These are phyloP conservation scores for Eustoma russellianum DNA, from an alignment of 257 asterid species.

Conservation along the genomic window DNA sequence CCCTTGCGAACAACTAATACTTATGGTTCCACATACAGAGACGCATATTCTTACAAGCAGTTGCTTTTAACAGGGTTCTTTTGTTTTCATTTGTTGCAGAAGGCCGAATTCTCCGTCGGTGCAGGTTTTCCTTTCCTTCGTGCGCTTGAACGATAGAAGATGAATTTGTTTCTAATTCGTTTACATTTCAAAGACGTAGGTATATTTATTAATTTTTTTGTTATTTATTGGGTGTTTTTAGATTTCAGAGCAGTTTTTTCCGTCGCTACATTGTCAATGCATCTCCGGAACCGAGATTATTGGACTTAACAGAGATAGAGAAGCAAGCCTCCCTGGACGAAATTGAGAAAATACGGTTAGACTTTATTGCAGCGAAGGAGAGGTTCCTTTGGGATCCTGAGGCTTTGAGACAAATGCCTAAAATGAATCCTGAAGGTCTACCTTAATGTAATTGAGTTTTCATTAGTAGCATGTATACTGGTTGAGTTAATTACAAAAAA, in stretches of 20 bases:
- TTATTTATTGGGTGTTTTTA: constrained; percentile 13
- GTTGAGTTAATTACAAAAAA: no score
- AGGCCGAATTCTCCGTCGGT: constrained; percentile 16
- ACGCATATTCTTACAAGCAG: background rate
- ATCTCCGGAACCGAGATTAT: constrained; percentile 26
- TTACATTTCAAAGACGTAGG: background rate
- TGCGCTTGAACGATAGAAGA: background rate
- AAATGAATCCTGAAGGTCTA: constrained; percentile 72
- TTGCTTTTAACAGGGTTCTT: constrained; percentile 3
- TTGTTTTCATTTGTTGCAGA: constrained; percentile 29
- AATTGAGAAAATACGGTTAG: constrained; percentile 46
- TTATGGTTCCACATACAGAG: background rate
- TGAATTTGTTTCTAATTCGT: background rate
- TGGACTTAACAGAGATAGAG: constrained; percentile 36
- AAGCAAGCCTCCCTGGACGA: constrained; percentile 35
- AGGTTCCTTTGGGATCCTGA: constrained; percentile 63
- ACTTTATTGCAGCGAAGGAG: constrained; percentile 55
- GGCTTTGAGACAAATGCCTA: constrained; percentile 59
- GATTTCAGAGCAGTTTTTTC: constrained; percentile 24
- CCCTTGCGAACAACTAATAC: background rate
- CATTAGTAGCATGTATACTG: background rate
- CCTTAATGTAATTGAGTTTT: background rate
- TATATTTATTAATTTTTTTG: background rate
- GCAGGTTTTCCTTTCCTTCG: constrained; percentile 14
- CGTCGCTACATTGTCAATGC: constrained; percentile 30